Percentiles rank a stretch among this genome's conserved stretches.
These are phyloP conservation scores for Dactylellina cionopaga DNA, from an alignment of 2,329 filamentous ascomycete species.

Conservation along the genomic window DNA sequence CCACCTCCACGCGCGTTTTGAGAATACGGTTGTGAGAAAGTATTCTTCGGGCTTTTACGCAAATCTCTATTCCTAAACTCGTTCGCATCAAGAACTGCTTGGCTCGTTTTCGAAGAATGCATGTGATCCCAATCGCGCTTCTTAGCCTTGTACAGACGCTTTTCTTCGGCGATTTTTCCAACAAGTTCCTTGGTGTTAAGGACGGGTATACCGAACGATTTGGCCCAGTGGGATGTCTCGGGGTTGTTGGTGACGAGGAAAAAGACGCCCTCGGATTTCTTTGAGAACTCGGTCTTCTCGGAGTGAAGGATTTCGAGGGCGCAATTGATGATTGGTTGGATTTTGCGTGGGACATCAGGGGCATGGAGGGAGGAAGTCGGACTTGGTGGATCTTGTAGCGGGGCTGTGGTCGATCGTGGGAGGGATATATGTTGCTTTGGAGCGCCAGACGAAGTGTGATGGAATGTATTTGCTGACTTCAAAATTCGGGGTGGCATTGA, in stretches of 20 bases:
- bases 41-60: slow-evolving; percentile 31
- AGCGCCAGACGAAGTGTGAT: slow-evolving; percentile 19
- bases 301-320: slow-evolving; percentile 50
- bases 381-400: slow-evolving; percentile 27
- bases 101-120: slow-evolving; percentile 36
- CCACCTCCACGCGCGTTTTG: slow-evolving; percentile 25
- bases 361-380: slow-evolving; percentile 24
- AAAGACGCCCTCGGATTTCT: slow-evolving; percentile 52
- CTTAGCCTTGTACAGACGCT: slow-evolving; percentile 54
- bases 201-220: slow-evolving; percentile 54
- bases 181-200: slow-evolving; percentile 53
- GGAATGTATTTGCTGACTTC: slow-evolving; percentile 31
- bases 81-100: slow-evolving; percentile 39
- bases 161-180: slow-evolving; percentile 53
- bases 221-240: slow-evolving; percentile 55
- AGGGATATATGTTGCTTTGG: slow-evolving; percentile 30
- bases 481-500: slow-evolving; percentile 46
- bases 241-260: slow-evolving; percentile 57
- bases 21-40: slow-evolving; percentile 20
- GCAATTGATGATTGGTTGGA: slow-evolving; percentile 57
- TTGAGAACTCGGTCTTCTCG: slow-evolving; percentile 26
- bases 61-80: slow-evolving; percentile 44
- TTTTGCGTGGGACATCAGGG: slow-evolving; percentile 52
- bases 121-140: slow-evolving; percentile 54
- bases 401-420: slow-evolving; percentile 19